Percentiles rank a stretch among this genome's conserved stretches.
These are phyloP conservation scores for Chenopodium quinoa DNA, from an alignment of 148 eudicot genomes.

Conservation along the genomic window DNA sequence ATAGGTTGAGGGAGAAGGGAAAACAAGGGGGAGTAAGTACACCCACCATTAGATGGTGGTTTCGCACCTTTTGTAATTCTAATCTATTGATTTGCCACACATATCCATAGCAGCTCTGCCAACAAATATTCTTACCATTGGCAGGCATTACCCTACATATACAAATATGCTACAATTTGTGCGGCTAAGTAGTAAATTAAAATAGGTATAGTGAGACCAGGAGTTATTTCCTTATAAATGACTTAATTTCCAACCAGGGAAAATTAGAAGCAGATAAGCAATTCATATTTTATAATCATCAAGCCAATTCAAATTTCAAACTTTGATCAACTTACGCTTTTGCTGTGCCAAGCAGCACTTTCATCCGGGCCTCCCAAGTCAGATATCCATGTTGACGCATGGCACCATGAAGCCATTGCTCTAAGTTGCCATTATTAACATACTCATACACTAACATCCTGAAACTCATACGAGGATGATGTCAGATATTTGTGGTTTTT, in stretches of 20 bases:
- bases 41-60: background rate
- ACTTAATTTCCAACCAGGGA: background rate
- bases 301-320: background rate
- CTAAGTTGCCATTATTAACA: conserved; percentile 73
- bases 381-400: conserved; percentile 66
- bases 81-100: background rate
- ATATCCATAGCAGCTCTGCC: background rate
- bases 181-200: background rate
- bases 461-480: conserved; percentile 25
- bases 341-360: conserved; percentile 67
- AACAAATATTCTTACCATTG: background rate
- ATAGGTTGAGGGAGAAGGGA: too few relatives aligned
- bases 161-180: background rate
- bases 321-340: conserved; percentile 57
- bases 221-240: background rate
- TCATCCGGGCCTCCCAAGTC: conserved; percentile 77
- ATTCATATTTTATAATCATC: background rate
- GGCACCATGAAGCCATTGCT: conserved; percentile 85
- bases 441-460: conserved; percentile 75
- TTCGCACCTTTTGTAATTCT: background rate
- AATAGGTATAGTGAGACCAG: too few relatives aligned
- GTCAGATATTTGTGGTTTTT: conserved; percentile 2
- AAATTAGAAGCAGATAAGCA: background rate
- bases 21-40: background rate
- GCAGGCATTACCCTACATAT: background rate